A percentile compares a stretch with the other conserved stretches of the same genome.
Conservation (phyloP, 2,329 filamentous ascomycete species). For the Phyllosticta ampelicida region DNA sequence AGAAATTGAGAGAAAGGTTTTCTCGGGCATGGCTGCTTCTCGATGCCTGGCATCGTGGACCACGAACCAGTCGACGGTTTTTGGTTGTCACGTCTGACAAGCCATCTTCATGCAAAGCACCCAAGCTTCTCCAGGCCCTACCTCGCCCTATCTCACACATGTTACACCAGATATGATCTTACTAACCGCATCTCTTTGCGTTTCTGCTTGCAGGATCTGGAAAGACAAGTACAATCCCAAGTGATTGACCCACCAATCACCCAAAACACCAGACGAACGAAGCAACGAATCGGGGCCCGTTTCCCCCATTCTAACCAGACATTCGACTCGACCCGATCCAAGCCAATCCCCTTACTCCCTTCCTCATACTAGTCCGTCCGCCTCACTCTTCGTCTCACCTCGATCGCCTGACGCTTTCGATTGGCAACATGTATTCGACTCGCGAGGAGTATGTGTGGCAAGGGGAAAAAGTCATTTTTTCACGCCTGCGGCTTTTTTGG, state of each 20-base stretch:
- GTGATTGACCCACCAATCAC: conserved; percentile 15
- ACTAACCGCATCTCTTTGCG: not conserved
- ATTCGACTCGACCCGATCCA: not conserved
- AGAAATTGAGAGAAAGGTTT: not conserved
- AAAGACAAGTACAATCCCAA: conserved; percentile 80
- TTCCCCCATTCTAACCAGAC: not conserved
- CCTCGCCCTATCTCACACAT: not conserved
- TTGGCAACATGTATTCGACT: not conserved
- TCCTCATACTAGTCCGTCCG: not conserved
- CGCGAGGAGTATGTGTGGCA: not conserved
- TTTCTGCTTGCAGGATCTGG: conserved; percentile 66
- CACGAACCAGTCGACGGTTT: not conserved
- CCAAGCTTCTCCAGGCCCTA: not conserved
- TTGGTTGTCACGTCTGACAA: not conserved
- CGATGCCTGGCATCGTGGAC: not conserved
- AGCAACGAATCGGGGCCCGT: not conserved
- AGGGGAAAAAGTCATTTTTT: not conserved
- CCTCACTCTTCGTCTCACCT: not conserved
- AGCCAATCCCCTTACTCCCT: not conserved
- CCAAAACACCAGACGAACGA: not conserved
- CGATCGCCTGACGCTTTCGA: not conserved
- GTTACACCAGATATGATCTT: not conserved
- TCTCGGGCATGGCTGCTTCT: not conserved
- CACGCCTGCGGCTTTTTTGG: not conserved
- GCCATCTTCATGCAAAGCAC: not conserved